A percentile compares a stretch with the other conserved stretches of the same genome.
Conservation (phyloP, 75 land plant genomes). For the Picea glauca region DNA sequence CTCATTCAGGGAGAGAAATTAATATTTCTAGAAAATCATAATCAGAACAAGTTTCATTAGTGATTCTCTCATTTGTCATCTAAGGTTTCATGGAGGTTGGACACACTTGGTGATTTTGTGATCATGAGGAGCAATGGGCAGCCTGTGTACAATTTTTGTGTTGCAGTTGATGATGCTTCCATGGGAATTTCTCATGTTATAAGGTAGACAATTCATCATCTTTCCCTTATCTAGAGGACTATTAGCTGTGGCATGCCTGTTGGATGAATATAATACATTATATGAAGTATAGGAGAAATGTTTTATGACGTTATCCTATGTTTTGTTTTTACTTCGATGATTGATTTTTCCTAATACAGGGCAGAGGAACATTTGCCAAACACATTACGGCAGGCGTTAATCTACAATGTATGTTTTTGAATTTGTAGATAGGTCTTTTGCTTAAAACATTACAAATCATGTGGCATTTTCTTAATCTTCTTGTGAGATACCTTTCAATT, state of each 20-base stretch:
- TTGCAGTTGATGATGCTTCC: conserved; percentile 97
- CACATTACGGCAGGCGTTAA: conserved; percentile 86
- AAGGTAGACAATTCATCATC: conserved; percentile 30
- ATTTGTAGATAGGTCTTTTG: background rate
- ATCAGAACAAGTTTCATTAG: conserved; percentile 8
- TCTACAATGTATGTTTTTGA: conserved; percentile 58
- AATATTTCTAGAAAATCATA: background rate
- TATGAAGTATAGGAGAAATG: background rate
- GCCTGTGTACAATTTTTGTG: conserved; percentile 97
- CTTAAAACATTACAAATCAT: background rate
- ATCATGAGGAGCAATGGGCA: conserved; percentile 97
- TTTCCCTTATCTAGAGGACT: background rate
- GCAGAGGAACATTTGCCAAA: conserved; percentile 98
- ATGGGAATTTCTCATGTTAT: conserved; percentile 97
- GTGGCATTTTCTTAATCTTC: background rate
- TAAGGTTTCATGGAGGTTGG: conserved; percentile 91
- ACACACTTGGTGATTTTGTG: conserved; percentile 95
- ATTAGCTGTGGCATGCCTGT: background rate
- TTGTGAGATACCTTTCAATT: conserved; percentile 7
- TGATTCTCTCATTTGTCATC: background rate
- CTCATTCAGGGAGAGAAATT: background rate
- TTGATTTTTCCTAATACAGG: conserved; percentile 37
- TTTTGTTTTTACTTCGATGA: conserved; percentile 8
- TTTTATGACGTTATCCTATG: background rate
- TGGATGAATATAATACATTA: background rate